These are phyloP conservation scores for Mortierella sp. DNA, from an alignment of 371 early-diverging fungal genomes.

Conservation along the genomic window DNA sequence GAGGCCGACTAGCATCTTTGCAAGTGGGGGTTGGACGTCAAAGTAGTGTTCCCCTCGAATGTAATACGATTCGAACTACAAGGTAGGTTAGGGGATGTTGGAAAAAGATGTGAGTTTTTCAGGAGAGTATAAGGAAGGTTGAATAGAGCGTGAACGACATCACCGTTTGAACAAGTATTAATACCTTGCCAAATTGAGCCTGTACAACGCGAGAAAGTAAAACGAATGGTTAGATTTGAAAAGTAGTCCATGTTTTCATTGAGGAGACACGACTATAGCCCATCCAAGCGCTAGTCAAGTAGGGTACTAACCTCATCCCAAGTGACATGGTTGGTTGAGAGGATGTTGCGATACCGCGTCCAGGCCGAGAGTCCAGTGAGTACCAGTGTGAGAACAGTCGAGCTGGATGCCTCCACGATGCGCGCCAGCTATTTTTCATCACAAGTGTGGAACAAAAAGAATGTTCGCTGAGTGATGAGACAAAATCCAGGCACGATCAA, in stretches of 20 bases:
- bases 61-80: constrained; percentile 92
- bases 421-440: not conserved
- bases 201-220: not conserved
- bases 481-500: not conserved
- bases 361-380: constrained; percentile 74
- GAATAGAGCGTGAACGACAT: not conserved
- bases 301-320: constrained; percentile 74
- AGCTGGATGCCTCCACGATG: not conserved
- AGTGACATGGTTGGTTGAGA: constrained; percentile 77
- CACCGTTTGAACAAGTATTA: not conserved
- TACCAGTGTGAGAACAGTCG: constrained; percentile 57
- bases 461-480: not conserved
- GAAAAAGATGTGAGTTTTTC: not conserved
- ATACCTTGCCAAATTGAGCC: constrained; percentile 35
- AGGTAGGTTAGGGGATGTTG: not conserved
- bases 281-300: not conserved
- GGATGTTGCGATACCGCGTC: constrained; percentile 87
- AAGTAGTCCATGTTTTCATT: not conserved
- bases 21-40: constrained; percentile 99
- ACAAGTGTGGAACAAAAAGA: not conserved
- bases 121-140: no score
- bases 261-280: no score
- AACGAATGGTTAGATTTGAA: not conserved
- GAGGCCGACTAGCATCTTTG: constrained; percentile 98
- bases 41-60: constrained; percentile 94